phyloP scores from a whole-genome alignment of 441 rosid genomes.

The Melastoma candidum region DNA sequence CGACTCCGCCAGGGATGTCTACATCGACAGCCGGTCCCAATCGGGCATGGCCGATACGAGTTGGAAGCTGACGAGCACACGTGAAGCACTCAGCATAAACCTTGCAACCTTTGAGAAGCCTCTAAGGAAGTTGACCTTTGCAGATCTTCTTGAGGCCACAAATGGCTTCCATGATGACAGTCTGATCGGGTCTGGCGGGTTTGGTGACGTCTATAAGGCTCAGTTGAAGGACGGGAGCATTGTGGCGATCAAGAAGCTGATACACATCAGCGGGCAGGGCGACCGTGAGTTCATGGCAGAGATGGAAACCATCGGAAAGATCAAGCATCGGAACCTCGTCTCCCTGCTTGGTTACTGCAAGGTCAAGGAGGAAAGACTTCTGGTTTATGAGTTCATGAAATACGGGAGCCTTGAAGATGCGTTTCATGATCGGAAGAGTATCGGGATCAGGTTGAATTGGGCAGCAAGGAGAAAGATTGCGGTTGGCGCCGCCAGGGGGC shows the following conservation, averaged over 20 bases:
- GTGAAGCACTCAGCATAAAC: conserved; percentile 61
- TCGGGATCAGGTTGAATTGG: conserved; percentile 14
- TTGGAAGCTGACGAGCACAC: conserved; percentile 35
- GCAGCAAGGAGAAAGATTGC: conserved; percentile 10
- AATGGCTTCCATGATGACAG: conserved; percentile 16
- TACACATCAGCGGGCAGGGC: conserved; percentile 15
- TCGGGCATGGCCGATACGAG: conserved; percentile 31
- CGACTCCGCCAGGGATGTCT: conserved; percentile 45
- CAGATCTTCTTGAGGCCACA: conserved; percentile 15
- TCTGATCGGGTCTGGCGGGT: conserved; percentile 16
- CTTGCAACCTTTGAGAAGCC: conserved; percentile 28
- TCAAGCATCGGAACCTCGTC: conserved; percentile 19
- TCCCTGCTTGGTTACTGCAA: conserved; percentile 17
- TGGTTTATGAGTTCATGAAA: conserved; percentile 19
- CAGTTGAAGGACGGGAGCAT: conserved; percentile 10
- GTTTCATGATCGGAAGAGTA: conserved; percentile 13
- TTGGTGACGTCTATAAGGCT: conserved; percentile 18
- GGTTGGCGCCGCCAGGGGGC: conserved; percentile 8
- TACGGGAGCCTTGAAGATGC: conserved; percentile 18
- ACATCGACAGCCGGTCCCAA: conserved; percentile 52
- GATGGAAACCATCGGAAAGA: conserved; percentile 20
- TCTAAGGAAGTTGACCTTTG: conserved; percentile 13
- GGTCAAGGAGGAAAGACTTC: conserved; percentile 18
- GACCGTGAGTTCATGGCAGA: conserved; percentile 15
- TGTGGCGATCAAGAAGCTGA: conserved; percentile 17